These are phyloP conservation scores for Citrullus colocynthis DNA, from an alignment of 306 rosid species.

Conservation along the genomic window DNA sequence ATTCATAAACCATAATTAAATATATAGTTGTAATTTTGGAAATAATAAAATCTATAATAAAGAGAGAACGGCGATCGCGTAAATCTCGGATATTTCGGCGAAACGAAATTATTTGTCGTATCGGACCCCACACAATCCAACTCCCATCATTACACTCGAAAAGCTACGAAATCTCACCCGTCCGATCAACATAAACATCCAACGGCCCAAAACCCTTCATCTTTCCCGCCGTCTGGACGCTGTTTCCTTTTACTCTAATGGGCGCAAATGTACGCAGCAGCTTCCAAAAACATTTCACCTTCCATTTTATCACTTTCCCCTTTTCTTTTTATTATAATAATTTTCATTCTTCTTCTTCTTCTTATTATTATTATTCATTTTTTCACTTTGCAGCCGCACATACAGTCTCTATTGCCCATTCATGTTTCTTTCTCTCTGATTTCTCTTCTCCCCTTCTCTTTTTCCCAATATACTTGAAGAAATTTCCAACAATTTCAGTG, in stretches of 20 bases:
- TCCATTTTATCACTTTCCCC: conserved; percentile 3
- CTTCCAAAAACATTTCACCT: conserved; percentile 8
- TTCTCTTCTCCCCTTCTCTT: not conserved
- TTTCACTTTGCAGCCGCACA: not conserved
- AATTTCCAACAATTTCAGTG: not conserved
- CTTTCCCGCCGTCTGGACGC: conserved; percentile 9
- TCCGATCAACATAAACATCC: not conserved
- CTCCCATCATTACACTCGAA: not conserved
- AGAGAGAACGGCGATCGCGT: conserved; percentile 4
- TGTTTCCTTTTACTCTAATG: conserved; percentile 9
- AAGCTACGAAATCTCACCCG: not conserved
- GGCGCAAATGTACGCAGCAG: not conserved
- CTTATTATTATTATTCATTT: not conserved
- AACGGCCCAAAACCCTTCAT: not conserved
- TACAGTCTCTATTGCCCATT: not conserved
- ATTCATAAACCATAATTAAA: too few relatives aligned
- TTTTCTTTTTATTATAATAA: not conserved
- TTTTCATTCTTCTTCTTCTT: not conserved
- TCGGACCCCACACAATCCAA: conserved; percentile 13
- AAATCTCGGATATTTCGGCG: conserved; percentile 10
- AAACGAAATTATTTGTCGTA: conserved; percentile 4
- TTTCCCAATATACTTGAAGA: not conserved
- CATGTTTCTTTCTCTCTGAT: not conserved
- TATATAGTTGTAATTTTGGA: conserved; percentile 2
- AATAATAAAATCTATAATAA: not conserved